A percentile compares a stretch with the other conserved stretches of the same genome.
Conservation (phyloP, 2,329 filamentous ascomycete genomes). For the Orbilia quercus region DNA sequence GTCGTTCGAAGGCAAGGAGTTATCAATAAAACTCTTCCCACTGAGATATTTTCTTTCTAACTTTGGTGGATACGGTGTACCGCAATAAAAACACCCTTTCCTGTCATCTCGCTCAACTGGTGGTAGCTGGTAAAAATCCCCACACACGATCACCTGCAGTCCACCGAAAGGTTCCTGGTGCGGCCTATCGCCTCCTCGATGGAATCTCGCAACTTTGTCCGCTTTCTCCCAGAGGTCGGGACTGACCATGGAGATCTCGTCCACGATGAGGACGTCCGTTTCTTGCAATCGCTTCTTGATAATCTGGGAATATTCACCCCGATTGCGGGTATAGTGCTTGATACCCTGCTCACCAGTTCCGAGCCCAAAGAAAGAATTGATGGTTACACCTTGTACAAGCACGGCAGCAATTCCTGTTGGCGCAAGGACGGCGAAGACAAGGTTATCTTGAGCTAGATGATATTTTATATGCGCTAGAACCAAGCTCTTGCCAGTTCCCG, state of each 20-base stretch:
- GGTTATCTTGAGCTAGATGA: slow-evolving; percentile 17
- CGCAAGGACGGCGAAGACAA: slow-evolving; percentile 68
- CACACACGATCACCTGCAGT: slow-evolving; percentile 69
- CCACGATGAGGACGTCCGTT: slow-evolving; percentile 72
- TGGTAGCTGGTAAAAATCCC: slow-evolving; percentile 72
- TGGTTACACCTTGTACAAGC: slow-evolving; percentile 70
- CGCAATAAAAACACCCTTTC: slow-evolving; percentile 65
- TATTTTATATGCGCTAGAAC: slow-evolving; percentile 47
- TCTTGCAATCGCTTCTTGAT: slow-evolving; percentile 62
- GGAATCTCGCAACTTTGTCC: slow-evolving; percentile 66
- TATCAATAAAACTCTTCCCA: slow-evolving; percentile 28
- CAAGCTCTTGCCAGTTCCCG: slow-evolving; percentile 71
- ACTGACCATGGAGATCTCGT: slow-evolving; percentile 74
- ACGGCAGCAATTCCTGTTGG: slow-evolving; percentile 72
- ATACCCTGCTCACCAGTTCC: slow-evolving; percentile 64
- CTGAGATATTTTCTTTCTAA: slow-evolving; percentile 31
- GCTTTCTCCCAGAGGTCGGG: slow-evolving; percentile 67
- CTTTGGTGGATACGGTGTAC: slow-evolving; percentile 23
- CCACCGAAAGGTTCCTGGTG: slow-evolving; percentile 64
- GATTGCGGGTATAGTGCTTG: slow-evolving; percentile 48
- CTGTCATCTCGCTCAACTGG: slow-evolving; percentile 64
- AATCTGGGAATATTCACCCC: slow-evolving; percentile 9
- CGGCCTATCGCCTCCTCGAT: slow-evolving; percentile 21
- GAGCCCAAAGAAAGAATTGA: slow-evolving; percentile 71
- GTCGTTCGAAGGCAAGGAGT: slow-evolving; percentile 10